phyloP scores from a whole-genome alignment of 257 asterid species.

The Solanum medicagineum region DNA sequence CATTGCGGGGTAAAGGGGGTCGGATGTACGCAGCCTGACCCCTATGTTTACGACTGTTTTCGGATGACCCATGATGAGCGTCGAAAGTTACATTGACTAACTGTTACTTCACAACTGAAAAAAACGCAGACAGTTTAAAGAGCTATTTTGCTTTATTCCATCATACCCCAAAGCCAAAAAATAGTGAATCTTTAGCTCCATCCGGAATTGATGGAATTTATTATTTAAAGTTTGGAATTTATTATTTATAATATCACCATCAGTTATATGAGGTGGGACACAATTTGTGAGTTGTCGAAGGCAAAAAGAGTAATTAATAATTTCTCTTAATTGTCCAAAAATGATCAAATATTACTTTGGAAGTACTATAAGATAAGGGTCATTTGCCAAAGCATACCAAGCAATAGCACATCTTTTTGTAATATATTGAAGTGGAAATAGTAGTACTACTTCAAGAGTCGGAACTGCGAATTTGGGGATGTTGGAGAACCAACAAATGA shows the following conservation, averaged over 20 bases:
- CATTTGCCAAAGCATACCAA: not conserved
- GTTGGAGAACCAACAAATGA: not conserved
- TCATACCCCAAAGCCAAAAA: too few species aligned
- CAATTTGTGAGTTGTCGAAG: not conserved
- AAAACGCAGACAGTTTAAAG: too few species aligned
- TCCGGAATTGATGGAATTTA: too few species aligned
- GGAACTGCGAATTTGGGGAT: not conserved
- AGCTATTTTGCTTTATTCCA: too few species aligned
- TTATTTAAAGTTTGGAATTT: not conserved
- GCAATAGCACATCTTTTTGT: not conserved
- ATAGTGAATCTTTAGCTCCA: too few species aligned
- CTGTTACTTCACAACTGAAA: too few species aligned
- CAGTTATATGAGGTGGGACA: not conserved
- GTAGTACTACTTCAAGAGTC: not conserved
- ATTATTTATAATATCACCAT: not conserved
- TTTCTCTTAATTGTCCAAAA: not conserved
- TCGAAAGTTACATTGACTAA: too few species aligned
- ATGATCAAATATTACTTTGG: not conserved
- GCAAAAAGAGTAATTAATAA: too few species aligned
- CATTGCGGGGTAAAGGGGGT: too few species aligned
- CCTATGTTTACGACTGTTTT: too few species aligned
- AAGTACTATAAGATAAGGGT: not conserved
- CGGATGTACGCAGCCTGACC: too few species aligned
- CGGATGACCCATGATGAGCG: too few species aligned
- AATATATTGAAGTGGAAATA: not conserved